Evolutionary conservation across 2,329 filamentous ascomycete species (phyloP).

Genomic region (Didymella pomorum): DNA sequence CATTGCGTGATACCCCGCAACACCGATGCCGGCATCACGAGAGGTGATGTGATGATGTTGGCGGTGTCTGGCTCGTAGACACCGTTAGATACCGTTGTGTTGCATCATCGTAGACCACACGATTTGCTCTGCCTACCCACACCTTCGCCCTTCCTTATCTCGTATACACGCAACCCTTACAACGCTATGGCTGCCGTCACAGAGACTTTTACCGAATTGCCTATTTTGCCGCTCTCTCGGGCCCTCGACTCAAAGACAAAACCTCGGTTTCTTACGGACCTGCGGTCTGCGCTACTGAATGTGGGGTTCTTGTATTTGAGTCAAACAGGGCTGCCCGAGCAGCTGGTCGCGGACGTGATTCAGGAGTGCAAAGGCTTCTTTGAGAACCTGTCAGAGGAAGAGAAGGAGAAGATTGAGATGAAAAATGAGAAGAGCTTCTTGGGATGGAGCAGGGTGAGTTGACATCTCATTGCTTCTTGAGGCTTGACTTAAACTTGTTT

Average conservation of each 20-base stretch:
- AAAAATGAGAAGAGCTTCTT: constrained; percentile 59
- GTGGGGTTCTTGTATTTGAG: constrained; percentile 89
- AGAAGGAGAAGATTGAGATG: constrained; percentile 71
- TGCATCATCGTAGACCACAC: neutral
- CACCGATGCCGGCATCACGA: neutral
- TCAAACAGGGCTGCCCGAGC: constrained; percentile 69
- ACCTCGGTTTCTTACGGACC: constrained; percentile 71
- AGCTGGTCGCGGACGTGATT: constrained; percentile 71
- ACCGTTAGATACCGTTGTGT: neutral
- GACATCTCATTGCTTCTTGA: neutral
- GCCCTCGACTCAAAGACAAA: constrained; percentile 74
- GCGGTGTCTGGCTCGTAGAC: neutral
- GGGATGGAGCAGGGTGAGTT: constrained; percentile 56
- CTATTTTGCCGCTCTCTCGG: constrained; percentile 76
- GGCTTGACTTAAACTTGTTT: neutral
- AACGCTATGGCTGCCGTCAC: neutral
- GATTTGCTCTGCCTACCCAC: neutral
- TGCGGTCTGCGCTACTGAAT: constrained; percentile 79
- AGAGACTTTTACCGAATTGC: constrained; percentile 71
- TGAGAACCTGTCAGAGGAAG: constrained; percentile 71
- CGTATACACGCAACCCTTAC: neutral
- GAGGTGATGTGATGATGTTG: neutral
- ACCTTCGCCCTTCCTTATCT: neutral
- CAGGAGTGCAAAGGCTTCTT: constrained; percentile 77
- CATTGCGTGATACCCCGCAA: constrained; percentile 5